Percentiles rank a stretch among this genome's conserved stretches.
Evolutionary conservation across 2,329 filamentous ascomycete species (phyloP).

Genomic region (Paecilomyces sp.): DNA sequence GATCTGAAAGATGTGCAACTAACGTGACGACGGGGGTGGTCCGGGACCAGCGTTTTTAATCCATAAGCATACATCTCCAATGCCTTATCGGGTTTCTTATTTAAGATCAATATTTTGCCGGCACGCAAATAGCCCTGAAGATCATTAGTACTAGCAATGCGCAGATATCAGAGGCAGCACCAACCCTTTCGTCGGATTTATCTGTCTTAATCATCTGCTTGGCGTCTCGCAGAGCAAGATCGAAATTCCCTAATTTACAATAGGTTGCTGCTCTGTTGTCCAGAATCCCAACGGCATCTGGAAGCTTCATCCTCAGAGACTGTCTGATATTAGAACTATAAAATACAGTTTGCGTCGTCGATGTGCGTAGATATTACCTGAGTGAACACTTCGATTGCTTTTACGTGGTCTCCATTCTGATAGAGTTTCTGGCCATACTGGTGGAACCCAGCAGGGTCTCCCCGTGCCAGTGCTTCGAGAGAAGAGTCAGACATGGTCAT

Average conservation of each 20-base stretch:
- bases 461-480: slow-evolving; percentile 7
- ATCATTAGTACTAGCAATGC: neutral
- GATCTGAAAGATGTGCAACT: slow-evolving; percentile 3
- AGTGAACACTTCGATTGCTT: slow-evolving; percentile 36
- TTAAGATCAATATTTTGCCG: slow-evolving; percentile 39
- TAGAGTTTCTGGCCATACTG: slow-evolving; percentile 37
- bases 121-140: slow-evolving; percentile 49
- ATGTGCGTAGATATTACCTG: slow-evolving; percentile 20
- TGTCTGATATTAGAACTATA: slow-evolving; percentile 12
- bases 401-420: slow-evolving; percentile 34
- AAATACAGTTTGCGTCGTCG: neutral
- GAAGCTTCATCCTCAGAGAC: slow-evolving; percentile 29
- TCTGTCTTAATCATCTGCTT: slow-evolving; percentile 48
- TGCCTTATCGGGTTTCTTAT: slow-evolving; percentile 47
- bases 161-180: neutral
- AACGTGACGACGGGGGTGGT: slow-evolving; percentile 26
- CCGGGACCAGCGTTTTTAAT: slow-evolving; percentile 44
- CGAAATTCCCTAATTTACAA: slow-evolving; percentile 45
- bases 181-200: slow-evolving; percentile 45
- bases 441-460: slow-evolving; percentile 20
- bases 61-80: slow-evolving; percentile 52
- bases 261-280: slow-evolving; percentile 51
- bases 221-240: slow-evolving; percentile 50
- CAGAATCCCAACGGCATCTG: slow-evolving; percentile 35
- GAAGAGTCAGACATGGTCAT: neutral